Base-by-base conservation (phyloP, 192 early-diverging fungal genomes). In the Coemansia sp. region DNA sequence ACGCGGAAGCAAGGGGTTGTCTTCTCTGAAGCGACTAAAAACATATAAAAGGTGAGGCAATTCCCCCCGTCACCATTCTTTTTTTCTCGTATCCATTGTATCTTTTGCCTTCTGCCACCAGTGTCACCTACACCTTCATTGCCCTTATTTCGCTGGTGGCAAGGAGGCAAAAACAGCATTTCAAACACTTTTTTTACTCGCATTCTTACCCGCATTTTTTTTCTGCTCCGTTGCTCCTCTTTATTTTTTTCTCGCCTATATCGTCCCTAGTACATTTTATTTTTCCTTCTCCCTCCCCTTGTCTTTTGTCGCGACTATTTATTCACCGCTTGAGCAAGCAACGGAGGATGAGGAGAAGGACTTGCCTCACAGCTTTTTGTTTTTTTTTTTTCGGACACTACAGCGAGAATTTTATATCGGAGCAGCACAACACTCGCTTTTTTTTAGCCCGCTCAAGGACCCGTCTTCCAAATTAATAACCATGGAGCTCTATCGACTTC, bases 51-150 rank as follows among this genome's bases (percentile, higher is more conserved):
- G 6, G n/a, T n/a, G n/a, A n/a, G n/a, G n/a, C n/a, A n/a, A n/a
- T 4, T 16, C 16, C 52, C 24, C 24, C 27, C 2, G 2, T n/a
- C 27, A 13, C 54, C 54, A 15, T 18, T 34, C n/a, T 36, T 60
- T 34, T 34, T 33, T 36, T 13, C 18, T 34, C 54, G 22, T 55
- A 29, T 33, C 12, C 27, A 11, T 24, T 55, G 27, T 60, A 60
- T 60, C 57, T 60, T 24, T 60, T 36, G 57, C 31, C 57, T 60
- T 18, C 24, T 60, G 57, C 34, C 8, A n/a, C 57, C 57, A 60
- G 57, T 36, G 34, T 34, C 15, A 18, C 4, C 47, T 33, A 31
- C 16, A 5, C n/a, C n/a, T n/a, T n/a, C n/a, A n/a, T n/a, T n/a
- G 16, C 15, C 7, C 8, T 60, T 15, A 11, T 16, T 36, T 18